These are phyloP conservation scores for Salix koriyanagi DNA, from an alignment of 345 rosid genomes.

Conservation along the genomic window DNA sequence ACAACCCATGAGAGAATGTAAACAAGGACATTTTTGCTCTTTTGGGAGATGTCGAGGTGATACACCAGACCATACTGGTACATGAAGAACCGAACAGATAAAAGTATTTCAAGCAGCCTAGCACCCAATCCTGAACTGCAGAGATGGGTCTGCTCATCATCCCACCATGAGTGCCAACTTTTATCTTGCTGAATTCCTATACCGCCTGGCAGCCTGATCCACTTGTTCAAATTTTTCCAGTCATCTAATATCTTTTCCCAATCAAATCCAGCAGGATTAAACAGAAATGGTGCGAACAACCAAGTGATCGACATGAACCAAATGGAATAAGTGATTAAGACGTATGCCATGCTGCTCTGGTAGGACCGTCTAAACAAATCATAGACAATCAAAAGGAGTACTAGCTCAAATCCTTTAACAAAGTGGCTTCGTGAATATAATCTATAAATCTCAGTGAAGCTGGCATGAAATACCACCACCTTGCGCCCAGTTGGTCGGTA, in stretches of 20 bases:
- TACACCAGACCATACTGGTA: conserved; percentile 97
- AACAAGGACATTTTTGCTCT: conserved; percentile 75
- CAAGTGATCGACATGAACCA: conserved; percentile 98
- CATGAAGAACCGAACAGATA: conserved; percentile 78
- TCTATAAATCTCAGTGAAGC: conserved; percentile 86
- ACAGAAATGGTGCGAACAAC: conserved; percentile 90
- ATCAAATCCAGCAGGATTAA: conserved; percentile 84
- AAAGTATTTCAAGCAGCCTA: conserved; percentile 64
- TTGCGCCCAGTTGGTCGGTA: conserved; percentile 95
- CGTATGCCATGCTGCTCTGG: conserved; percentile 83
- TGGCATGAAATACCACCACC: conserved; percentile 88
- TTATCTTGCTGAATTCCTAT: conserved; percentile 90
- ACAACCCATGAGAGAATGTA: conserved; percentile 92
- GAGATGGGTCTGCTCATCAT: conserved; percentile 82
- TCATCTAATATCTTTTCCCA: conserved; percentile 92
- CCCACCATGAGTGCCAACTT: conserved; percentile 99
- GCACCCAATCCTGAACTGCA: conserved; percentile 69
- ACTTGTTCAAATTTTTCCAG: conserved; percentile 97
- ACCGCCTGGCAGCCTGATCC: conserved; percentile 94
- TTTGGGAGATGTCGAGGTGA: conserved; percentile 90
- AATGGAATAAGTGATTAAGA: conserved; percentile 72
- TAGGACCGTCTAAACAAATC: conserved; percentile 79
- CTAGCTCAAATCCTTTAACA: conserved; percentile 83
- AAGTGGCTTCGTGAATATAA: conserved; percentile 93
- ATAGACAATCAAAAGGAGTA: conserved; percentile 71